phyloP scores from a whole-genome alignment of 148 eudicot species.

The Spergularia marina region DNA sequence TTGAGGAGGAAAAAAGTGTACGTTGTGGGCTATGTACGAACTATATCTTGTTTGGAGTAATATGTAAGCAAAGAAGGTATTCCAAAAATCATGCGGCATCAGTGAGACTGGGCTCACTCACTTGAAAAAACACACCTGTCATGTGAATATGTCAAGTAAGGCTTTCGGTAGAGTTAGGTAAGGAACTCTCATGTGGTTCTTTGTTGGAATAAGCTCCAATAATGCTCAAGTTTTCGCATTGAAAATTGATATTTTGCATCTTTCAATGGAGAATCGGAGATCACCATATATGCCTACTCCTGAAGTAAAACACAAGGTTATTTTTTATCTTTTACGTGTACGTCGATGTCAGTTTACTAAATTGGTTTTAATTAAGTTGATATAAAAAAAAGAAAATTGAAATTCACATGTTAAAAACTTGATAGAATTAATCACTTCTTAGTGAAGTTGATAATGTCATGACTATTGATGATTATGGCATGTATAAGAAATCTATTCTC shows the following conservation, averaged over 20 bases:
- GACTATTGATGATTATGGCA: too few species aligned
- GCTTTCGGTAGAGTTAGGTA: slow-evolving; percentile 29
- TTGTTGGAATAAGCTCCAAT: neutral
- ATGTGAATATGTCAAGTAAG: slow-evolving; percentile 1
- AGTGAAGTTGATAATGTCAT: too few species aligned
- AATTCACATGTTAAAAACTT: too few species aligned
- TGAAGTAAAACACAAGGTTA: too few species aligned
- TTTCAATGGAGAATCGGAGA: neutral
- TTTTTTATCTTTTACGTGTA: too few species aligned
- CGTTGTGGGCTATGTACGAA: neutral
- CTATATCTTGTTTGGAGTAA: slow-evolving; percentile 18
- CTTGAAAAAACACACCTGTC: slow-evolving; percentile 25
- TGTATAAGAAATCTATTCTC: too few species aligned
- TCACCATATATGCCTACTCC: neutral
- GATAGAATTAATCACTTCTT: too few species aligned
- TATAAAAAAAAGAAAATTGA: too few species aligned
- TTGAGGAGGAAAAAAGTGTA: slow-evolving; percentile 13
- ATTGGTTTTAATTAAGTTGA: too few species aligned
- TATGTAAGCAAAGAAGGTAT: slow-evolving; percentile 35
- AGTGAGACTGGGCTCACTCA: slow-evolving; percentile 18
- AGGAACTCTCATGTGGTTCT: slow-evolving; percentile 26
- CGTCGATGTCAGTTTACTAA: too few species aligned
- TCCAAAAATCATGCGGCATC: slow-evolving; percentile 29
- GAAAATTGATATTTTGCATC: neutral
- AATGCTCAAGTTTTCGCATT: neutral